Evolutionary conservation across 2,329 filamentous ascomycete species (phyloP).

Genomic region (Monilinia fructicola): DNA sequence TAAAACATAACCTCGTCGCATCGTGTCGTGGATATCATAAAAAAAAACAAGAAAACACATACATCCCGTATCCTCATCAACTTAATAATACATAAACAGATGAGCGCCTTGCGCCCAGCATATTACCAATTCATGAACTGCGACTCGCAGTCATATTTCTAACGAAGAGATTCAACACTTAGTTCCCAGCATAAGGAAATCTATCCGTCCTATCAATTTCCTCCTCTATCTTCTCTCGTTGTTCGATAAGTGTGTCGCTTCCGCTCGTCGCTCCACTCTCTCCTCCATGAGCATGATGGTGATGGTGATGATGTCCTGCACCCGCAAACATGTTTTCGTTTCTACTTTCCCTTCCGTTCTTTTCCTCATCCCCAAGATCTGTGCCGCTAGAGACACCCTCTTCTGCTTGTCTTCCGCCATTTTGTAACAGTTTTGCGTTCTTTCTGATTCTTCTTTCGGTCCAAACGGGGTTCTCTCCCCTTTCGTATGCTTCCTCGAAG

Average conservation of each 20-base stretch:
- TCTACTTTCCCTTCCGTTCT: conserved; percentile 1
- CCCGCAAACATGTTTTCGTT: not conserved
- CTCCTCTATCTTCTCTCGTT: conserved; percentile 9
- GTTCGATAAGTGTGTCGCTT: conserved; percentile 3
- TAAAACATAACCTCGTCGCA: not conserved
- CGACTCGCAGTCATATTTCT: not conserved
- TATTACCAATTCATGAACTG: not conserved
- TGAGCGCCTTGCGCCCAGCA: conserved; percentile 4
- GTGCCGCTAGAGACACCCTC: not conserved
- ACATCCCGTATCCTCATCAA: not conserved
- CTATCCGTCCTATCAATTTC: conserved; percentile 12
- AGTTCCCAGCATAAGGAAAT: conserved; percentile 9
- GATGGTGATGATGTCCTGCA: conserved; percentile 9
- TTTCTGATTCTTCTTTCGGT: conserved; percentile 21
- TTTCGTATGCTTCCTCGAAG: conserved; percentile 23
- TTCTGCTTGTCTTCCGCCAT: conserved; percentile 4
- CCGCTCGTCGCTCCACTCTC: conserved; percentile 10
- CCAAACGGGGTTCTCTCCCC: conserved; percentile 21
- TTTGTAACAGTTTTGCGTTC: not conserved
- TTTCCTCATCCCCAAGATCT: conserved; percentile 1
- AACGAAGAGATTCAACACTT: not conserved
- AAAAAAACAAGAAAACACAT: not conserved
- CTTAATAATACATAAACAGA: not conserved
- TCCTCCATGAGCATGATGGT: not conserved
- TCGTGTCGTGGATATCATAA: conserved; percentile 18